Percentiles rank a stretch among this genome's conserved stretches.
Evolutionary conservation across 257 asterid genomes (phyloP).

Genomic region (Ballota nigra): DNA sequence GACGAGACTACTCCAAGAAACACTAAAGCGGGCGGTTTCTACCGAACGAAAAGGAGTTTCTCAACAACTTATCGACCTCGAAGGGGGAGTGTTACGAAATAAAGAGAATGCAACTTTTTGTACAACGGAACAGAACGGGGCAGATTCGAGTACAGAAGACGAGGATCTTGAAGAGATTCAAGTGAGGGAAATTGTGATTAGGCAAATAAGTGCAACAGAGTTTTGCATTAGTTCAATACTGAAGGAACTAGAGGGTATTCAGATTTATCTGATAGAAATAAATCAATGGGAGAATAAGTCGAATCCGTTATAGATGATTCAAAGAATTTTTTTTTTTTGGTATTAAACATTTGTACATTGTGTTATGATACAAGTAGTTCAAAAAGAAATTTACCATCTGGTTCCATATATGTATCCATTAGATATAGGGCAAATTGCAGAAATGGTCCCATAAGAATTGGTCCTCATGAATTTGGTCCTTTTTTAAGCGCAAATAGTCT

Average conservation of each 20-base stretch:
- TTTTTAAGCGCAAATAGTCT: no score
- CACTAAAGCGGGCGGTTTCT: slow-evolving; percentile 23
- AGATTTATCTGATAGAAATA: slow-evolving; percentile 26
- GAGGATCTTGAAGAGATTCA: slow-evolving; percentile 9
- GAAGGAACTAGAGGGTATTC: slow-evolving; percentile 31
- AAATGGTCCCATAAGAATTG: no score
- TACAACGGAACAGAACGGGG: slow-evolving; percentile 11
- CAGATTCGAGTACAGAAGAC: background rate
- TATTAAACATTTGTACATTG: no score
- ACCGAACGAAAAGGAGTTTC: slow-evolving; percentile 1
- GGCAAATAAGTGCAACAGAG: slow-evolving; percentile 28
- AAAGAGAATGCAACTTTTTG: background rate
- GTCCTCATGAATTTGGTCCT: no score
- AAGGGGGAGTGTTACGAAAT: slow-evolving; percentile 29
- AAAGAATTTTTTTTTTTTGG: background rate
- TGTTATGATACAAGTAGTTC: no score
- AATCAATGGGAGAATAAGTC: slow-evolving; percentile 28
- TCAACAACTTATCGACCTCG: slow-evolving; percentile 22
- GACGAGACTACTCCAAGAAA: slow-evolving; percentile 29
- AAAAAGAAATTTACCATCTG: no score
- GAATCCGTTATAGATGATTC: background rate
- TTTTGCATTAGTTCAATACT: slow-evolving; percentile 36
- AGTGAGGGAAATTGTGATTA: slow-evolving; percentile 14
- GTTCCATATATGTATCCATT: no score
- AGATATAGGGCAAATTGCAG: no score